phyloP scores from a whole-genome alignment of 1,139 yeast species.

The Yamadazyma diddensiae region DNA sequence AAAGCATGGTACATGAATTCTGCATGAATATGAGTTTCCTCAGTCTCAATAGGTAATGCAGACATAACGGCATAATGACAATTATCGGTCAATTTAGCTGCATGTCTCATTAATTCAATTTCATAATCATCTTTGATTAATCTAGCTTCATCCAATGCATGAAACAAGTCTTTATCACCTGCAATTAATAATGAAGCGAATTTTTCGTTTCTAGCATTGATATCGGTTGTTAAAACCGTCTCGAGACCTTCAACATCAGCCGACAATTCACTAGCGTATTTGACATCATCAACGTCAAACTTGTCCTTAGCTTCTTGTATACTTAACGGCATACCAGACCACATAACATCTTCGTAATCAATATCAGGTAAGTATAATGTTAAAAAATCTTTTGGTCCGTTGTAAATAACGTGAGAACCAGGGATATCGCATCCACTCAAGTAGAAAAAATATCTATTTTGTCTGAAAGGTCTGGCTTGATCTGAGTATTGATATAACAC shows the following conservation, averaged over 20 bases:
- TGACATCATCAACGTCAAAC: conserved; percentile 81
- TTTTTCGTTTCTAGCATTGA: conserved; percentile 33
- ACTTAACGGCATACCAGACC: conserved; percentile 87
- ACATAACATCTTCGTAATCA: conserved; percentile 88
- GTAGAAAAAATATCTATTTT: conserved; percentile 86
- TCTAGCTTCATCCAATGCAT: conserved; percentile 84
- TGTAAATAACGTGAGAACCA: conserved; percentile 67
- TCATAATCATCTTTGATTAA: conserved; percentile 82
- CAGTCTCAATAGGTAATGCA: conserved; percentile 80
- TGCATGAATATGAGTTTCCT: conserved; percentile 92
- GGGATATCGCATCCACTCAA: conserved; percentile 83
- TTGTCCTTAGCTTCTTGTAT: conserved; percentile 59
- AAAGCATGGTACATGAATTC: conserved; percentile 91
- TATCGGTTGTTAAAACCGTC: conserved; percentile 38
- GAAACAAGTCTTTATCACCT: conserved; percentile 50
- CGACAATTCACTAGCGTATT: conserved; percentile 46
- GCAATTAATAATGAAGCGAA: conserved; percentile 32
- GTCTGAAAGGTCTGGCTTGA: conserved; percentile 76
- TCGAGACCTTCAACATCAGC: conserved; percentile 1
- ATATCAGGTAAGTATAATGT: conserved; percentile 77
- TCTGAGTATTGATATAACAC: conserved; percentile 77
- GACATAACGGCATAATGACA: conserved; percentile 92
- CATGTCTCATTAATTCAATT: conserved; percentile 69
- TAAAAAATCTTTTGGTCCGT: conserved; percentile 51
- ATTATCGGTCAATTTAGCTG: conserved; percentile 80